Percentiles rank a stretch among this genome's conserved stretches.
These are phyloP conservation scores for Hypoxylon lienhwacheense DNA, from an alignment of 495 filamentous ascomycete genomes.

Conservation along the genomic window DNA sequence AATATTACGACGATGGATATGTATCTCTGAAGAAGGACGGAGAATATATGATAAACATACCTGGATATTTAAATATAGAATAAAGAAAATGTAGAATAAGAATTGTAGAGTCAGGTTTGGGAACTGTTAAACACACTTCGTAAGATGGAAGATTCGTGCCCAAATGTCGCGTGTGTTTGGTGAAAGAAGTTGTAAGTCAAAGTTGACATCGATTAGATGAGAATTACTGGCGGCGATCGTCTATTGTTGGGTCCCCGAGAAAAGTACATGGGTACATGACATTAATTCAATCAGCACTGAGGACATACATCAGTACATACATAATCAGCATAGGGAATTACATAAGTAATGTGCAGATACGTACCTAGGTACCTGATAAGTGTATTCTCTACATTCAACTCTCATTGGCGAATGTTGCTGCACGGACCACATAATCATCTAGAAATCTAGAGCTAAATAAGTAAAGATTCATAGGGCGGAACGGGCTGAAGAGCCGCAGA, in stretches of 20 bases:
- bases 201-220: constrained; percentile 1
- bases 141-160: constrained; percentile 21
- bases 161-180: constrained; percentile 29
- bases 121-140: constrained; percentile 1
- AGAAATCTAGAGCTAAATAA: constrained; percentile 1
- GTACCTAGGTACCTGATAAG: too few relatives aligned
- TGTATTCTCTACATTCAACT: too few relatives aligned
- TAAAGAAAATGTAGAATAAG: neutral
- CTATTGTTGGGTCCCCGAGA: constrained; percentile 17
- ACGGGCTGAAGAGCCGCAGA: constrained; percentile 31
- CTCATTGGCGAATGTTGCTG: neutral
- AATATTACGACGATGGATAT: neutral
- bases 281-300: too few relatives aligned
- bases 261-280: too few relatives aligned
- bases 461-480: too few relatives aligned
- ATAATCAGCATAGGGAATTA: too few relatives aligned
- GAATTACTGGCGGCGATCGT: neutral
- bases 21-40: neutral
- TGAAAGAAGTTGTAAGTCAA: constrained; percentile 5
- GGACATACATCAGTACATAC: too few relatives aligned
- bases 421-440: neutral
- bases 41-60: constrained; percentile 11
- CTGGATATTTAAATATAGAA: constrained; percentile 1
- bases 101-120: neutral
- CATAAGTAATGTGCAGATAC: too few relatives aligned